Evolutionary conservation across 2,329 filamentous ascomycete species (phyloP).

Genomic region (Colletotrichum sp.): DNA sequence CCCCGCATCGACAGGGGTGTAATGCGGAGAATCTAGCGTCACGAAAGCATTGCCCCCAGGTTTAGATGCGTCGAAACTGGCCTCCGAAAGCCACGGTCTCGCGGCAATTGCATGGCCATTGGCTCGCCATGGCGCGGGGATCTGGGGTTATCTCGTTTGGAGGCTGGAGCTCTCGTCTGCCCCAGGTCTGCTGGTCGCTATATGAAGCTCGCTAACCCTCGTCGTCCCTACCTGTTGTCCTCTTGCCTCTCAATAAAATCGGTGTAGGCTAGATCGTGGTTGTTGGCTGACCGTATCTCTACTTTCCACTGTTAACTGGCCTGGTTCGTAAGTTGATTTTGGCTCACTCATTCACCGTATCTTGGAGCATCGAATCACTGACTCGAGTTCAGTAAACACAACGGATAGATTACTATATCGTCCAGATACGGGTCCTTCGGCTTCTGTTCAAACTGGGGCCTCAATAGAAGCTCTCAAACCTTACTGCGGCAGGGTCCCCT

Average conservation of each 20-base stretch:
- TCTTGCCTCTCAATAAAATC: background rate
- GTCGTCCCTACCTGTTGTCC: background rate
- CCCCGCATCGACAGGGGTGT: conserved; percentile 18
- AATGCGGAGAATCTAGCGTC: conserved; percentile 11
- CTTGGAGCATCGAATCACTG: background rate
- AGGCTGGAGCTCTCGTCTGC: background rate
- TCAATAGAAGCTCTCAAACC: background rate
- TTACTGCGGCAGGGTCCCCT: background rate
- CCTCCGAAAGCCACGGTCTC: background rate
- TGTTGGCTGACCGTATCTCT: background rate
- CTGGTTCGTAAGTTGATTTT: background rate
- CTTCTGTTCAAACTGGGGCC: background rate
- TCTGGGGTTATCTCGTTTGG: background rate
- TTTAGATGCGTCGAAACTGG: background rate
- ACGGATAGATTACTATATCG: background rate
- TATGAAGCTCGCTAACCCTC: background rate
- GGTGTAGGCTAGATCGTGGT: background rate
- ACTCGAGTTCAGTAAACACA: background rate
- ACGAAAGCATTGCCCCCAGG: conserved; percentile 1
- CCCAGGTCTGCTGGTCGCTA: background rate
- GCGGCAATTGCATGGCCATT: background rate
- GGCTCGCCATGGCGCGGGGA: background rate
- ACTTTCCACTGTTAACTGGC: background rate
- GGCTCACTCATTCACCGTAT: background rate
- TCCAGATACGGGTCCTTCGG: background rate